phyloP scores from a whole-genome alignment of 2,329 filamentous ascomycete genomes.

The Botrytis fabae region DNA sequence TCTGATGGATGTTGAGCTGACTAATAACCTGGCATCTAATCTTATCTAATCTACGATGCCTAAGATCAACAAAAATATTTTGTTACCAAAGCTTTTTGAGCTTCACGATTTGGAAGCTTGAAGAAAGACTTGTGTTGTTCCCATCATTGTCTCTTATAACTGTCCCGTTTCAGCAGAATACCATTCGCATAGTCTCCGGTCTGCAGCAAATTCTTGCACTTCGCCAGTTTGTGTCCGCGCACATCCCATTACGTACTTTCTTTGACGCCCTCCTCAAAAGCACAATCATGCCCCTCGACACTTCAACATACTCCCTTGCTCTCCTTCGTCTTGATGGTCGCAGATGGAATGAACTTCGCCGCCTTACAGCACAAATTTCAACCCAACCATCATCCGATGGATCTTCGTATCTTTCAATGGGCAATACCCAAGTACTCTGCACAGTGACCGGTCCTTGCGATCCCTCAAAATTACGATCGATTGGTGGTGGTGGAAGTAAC shows the following conservation, averaged over 20 bases:
- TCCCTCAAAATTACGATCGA: constrained; percentile 42
- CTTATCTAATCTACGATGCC: constrained; percentile 9
- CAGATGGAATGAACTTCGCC: constrained; percentile 95
- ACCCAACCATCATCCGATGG: constrained; percentile 93
- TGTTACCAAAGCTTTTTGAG: constrained; percentile 7
- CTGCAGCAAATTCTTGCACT: too few species aligned
- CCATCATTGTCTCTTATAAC: neutral
- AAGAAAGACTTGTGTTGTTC: neutral
- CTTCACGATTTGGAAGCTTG: constrained; percentile 1
- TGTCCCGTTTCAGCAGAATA: neutral
- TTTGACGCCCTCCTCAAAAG: neutral
- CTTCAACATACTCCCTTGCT: constrained; percentile 84
- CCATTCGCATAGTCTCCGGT: neutral
- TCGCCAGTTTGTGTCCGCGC: neutral
- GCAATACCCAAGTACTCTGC: constrained; percentile 95
- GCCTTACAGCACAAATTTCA: constrained; percentile 83
- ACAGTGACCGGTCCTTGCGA: constrained; percentile 86
- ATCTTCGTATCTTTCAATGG: constrained; percentile 92
- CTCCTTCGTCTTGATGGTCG: constrained; percentile 80
- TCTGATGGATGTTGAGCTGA: neutral
- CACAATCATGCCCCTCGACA: constrained; percentile 77
- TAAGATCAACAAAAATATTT: constrained; percentile 13
- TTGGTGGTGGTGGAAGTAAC: constrained; percentile 47
- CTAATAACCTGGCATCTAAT: neutral
- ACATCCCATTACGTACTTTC: neutral